Evolutionary conservation across 2,329 filamentous ascomycete species (phyloP).

Genomic region (Paramyrothecium sp.): DNA sequence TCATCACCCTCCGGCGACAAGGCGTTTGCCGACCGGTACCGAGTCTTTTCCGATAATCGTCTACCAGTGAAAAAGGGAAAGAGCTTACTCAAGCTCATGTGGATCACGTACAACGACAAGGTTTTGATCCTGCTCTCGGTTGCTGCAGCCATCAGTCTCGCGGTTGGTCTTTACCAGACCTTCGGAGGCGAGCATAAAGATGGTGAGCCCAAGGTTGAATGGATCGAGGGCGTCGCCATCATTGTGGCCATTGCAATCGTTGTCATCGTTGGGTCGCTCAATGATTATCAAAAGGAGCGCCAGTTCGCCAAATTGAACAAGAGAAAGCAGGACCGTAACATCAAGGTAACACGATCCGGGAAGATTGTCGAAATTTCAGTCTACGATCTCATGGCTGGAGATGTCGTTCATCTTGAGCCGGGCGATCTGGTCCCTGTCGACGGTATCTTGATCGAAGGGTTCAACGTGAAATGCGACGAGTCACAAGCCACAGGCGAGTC

Average conservation of each 20-base stretch:
- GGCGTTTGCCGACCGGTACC: conserved; percentile 61
- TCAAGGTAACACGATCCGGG: conserved; percentile 72
- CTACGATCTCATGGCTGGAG: conserved; percentile 67
- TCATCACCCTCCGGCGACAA: conserved; percentile 14
- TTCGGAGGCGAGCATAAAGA: conserved; percentile 57
- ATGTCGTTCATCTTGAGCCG: conserved; percentile 71
- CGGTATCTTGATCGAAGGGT: conserved; percentile 70
- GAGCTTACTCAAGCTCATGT: conserved; percentile 69
- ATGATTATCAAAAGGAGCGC: conserved; percentile 78
- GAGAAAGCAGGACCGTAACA: conserved; percentile 73
- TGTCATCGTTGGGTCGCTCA: conserved; percentile 72
- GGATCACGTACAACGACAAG: conserved; percentile 85
- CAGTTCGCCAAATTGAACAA: conserved; percentile 77
- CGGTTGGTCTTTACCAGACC: conserved; percentile 73
- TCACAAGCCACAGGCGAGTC: conserved; percentile 79
- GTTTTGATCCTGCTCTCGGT: conserved; percentile 70
- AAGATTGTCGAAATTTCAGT: conserved; percentile 68
- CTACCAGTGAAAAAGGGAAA: conserved; percentile 75
- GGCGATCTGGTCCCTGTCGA: conserved; percentile 75
- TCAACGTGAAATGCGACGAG: conserved; percentile 75
- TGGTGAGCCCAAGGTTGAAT: conserved; percentile 62
- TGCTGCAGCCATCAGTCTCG: conserved; percentile 71
- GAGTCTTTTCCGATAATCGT: conserved; percentile 70
- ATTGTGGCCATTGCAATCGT: conserved; percentile 78
- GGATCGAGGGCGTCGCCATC: conserved; percentile 81